These are phyloP conservation scores for Flaveria linearis DNA, from an alignment of 129 eudicot species.

Conservation along the genomic window DNA sequence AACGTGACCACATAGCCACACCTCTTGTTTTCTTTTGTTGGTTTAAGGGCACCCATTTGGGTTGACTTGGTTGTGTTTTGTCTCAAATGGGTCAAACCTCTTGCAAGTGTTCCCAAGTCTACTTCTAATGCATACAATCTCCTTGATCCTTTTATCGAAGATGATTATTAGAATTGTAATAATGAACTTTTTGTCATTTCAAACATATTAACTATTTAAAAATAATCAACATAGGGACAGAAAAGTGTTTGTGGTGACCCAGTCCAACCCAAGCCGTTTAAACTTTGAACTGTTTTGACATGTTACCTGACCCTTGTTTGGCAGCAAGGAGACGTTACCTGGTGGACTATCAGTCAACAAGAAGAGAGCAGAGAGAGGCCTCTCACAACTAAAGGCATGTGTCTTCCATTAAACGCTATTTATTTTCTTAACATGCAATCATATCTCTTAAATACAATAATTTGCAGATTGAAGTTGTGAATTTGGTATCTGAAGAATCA, in stretches of 20 bases:
- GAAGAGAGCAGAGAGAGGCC: constrained; percentile 87
- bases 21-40: constrained; percentile 8
- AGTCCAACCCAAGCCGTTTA: neutral
- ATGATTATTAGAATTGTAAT: neutral
- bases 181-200: neutral
- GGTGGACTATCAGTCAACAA: constrained; percentile 90
- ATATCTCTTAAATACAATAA: neutral
- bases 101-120: neutral
- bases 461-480: constrained; percentile 81
- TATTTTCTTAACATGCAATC: neutral
- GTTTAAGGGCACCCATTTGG: neutral
- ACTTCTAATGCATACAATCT: neutral
- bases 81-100: neutral
- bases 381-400: constrained; percentile 73
- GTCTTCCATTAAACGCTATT: neutral
- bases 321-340: constrained; percentile 90
- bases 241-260: neutral
- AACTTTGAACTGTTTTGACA: neutral
- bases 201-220: neutral
- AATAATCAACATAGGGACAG: neutral
- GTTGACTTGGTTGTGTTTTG: neutral
- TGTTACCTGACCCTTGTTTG: constrained; percentile 24
- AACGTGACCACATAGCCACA: constrained; percentile 5
- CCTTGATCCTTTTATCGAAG: neutral
- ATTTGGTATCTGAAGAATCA: constrained; percentile 61